Evolutionary conservation across 2,329 filamentous ascomycete species (phyloP).

Genomic region (Chrysoporthe deuterocubensis): DNA sequence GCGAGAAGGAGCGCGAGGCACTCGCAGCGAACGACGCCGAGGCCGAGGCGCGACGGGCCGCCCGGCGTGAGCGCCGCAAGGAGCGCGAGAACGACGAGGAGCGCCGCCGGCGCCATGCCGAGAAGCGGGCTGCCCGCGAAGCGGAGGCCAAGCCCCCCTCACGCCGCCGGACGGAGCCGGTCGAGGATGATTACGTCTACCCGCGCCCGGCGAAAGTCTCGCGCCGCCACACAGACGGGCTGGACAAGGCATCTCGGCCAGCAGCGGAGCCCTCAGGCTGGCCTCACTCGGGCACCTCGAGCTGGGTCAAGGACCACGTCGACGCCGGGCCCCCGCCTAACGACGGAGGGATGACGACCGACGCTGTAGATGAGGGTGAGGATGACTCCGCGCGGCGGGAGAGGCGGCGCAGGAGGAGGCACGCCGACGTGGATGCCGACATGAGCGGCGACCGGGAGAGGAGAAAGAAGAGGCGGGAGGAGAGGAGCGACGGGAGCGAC

Average conservation of each 20-base stretch:
- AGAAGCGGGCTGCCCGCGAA: constrained; percentile 50
- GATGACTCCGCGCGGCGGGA: constrained; percentile 56
- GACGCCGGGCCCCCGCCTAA: constrained; percentile 64
- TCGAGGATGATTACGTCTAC: constrained; percentile 51
- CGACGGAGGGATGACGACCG: constrained; percentile 40
- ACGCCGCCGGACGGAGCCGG: constrained; percentile 47
- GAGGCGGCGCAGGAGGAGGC: constrained; percentile 49
- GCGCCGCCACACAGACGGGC: constrained; percentile 32
- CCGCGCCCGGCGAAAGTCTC: constrained; percentile 37
- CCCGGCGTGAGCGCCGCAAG: constrained; percentile 53
- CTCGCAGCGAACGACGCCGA: constrained; percentile 46
- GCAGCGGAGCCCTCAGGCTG: constrained; percentile 44
- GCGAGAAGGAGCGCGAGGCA: constrained; percentile 50
- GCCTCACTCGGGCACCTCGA: constrained; percentile 67
- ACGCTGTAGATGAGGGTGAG: constrained; percentile 49
- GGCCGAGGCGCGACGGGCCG: constrained; percentile 38
- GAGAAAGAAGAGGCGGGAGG: constrained; percentile 33
- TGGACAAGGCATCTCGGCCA: constrained; percentile 25
- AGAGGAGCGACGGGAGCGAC: constrained; percentile 48
- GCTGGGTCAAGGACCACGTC: constrained; percentile 68
- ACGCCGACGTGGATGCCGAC: constrained; percentile 47
- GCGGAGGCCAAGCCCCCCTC: constrained; percentile 46
- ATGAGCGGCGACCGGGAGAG: constrained; percentile 37
- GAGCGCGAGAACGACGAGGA: constrained; percentile 56
- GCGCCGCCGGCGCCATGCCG: constrained; percentile 58